Base-by-base conservation (phyloP, 2,329 filamentous ascomycete genomes). In the Fusarium tricinctum region DNA sequence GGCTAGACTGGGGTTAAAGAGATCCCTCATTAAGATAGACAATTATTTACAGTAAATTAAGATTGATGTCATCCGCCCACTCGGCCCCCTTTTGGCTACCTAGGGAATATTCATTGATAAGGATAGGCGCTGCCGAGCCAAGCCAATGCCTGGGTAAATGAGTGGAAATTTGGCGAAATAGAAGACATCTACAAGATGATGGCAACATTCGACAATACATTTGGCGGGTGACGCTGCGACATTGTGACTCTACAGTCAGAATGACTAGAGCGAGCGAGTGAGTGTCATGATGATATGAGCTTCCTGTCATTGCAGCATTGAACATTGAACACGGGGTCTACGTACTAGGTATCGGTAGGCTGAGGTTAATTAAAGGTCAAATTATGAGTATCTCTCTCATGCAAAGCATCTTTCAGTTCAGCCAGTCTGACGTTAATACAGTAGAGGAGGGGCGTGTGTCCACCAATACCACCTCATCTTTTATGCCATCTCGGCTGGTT, bases 31-130 rank as follows among this genome's bases (percentile, higher is more conserved):
- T 49, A 46, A 53, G 55, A 23, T 32, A 53, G 28, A 46, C 28
- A 23, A 53, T 38, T 13, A 40, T 50, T 38, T 49, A 30, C 49
- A 54, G 68, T 53, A 73, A 73, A 73, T 73, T 73, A 73, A 68
- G 58, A 66, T 73, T 73, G 70, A 73, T 73, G 70, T 73, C 70
- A 73, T 73, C 60, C 66, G 56, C 66, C 70, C 70, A 73, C 68
- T 60, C 45, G 15, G 43, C 58, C 70, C 51, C 68, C 53, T 63
- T 68, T 63, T 70, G 60, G 63, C 63, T n/a, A n/a, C n/a, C n/a
- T 60, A 70, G 57, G 63, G 66, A 48, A 48, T 53, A 50, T 40
- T 43, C 39, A 45, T 53, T 63, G 58, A 72, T 69, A 61, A 59
- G 65, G 70, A 73, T 73, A 58, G 63, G 59, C 68, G 58, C 33